Evolutionary conservation across 495 filamentous ascomycete genomes (phyloP).

Genomic region (Penicilliopsis zonata): DNA sequence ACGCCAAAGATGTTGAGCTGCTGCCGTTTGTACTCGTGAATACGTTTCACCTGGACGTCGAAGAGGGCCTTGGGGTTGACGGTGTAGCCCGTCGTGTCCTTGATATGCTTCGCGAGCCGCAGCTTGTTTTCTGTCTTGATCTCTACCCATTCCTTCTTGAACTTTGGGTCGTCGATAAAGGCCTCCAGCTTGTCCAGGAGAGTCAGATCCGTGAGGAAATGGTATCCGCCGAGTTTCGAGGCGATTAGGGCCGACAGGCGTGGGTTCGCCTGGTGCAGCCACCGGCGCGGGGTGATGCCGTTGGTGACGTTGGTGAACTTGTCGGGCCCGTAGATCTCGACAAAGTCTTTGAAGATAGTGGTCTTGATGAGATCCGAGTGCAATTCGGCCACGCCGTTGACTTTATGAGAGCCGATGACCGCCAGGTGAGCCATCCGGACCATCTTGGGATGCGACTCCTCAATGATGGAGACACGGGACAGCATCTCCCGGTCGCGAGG

Average conservation of each 20-base stretch:
- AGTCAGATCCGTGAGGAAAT: constrained; percentile 81
- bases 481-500: constrained; percentile 83
- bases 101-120: constrained; percentile 81
- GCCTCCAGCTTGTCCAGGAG: constrained; percentile 71
- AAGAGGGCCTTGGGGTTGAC: constrained; percentile 87
- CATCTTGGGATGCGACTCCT: constrained; percentile 96
- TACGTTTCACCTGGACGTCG: constrained; percentile 96
- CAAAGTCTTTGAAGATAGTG: constrained; percentile 99
- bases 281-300: constrained; percentile 87
- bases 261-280: constrained; percentile 97
- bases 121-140: constrained; percentile 77
- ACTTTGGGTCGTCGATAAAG: constrained; percentile 71
- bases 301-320: constrained; percentile 99
- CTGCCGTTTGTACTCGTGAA: constrained; percentile 99
- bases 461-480: constrained; percentile 80
- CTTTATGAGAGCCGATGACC: constrained; percentile 95
- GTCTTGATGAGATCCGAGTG: constrained; percentile 96
- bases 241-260: constrained; percentile 84
- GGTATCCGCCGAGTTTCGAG: constrained; percentile 69
- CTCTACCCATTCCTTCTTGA: constrained; percentile 82
- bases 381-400: constrained; percentile 94
- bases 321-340: constrained; percentile 83
- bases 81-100: constrained; percentile 58
- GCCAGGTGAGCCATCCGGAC: constrained; percentile 93
- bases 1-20: constrained; percentile 98